Base-by-base conservation (phyloP, 2,329 filamentous ascomycete genomes). In the Aspergillus sp. region DNA sequence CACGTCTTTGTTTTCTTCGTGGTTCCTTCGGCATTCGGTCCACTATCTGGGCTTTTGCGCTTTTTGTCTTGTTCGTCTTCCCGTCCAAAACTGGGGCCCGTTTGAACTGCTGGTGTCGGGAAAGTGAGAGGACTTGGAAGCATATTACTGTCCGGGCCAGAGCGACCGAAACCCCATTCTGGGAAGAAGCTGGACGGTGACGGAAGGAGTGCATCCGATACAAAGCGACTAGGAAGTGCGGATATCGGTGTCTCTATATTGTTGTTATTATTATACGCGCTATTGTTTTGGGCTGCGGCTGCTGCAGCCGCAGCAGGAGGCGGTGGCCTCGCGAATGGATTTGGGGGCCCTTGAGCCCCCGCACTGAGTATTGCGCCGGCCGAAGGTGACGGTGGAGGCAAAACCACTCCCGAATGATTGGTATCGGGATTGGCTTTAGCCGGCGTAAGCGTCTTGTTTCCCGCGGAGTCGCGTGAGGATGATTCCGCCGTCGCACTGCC, bases 91-190 rank as follows among this genome's bases (percentile, higher is more conserved):
- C 75, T 72, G 10, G 77, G 75, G 5, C 75, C 78, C 9, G 64
- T 74, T 55, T 74, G 73, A 12, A 75, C 71, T 12, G 78, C 77
- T 0, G 95, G 95, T 1, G 95, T 98, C 36, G 91, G 90, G 75
- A 97, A 97, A 61, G 93, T 96, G 64, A 98, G 79, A 10, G 95
- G 95, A 73, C 92, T 97, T 0, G 93, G 93, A 52, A 98, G 82
- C 65, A 96, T 95, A 69, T 95, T 96, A 73, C 84, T 90, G 65
- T 95, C 90, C 58, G 81, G 73, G 75, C 70, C 84, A 73, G 74
- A 87, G 72, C 74, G 67, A 26, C 84, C 82, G 74, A 91, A 92
- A 65, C 90, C 88, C 93, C 93, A 97, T 63, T 96, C 92, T 0
- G 90, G 88, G 70, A 96, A 98, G 78, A 98, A 97, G 65, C 87